Evolutionary conservation across 805 yeast genomes (phyloP).

Genomic region (Saccharomycopsis sp.): DNA sequence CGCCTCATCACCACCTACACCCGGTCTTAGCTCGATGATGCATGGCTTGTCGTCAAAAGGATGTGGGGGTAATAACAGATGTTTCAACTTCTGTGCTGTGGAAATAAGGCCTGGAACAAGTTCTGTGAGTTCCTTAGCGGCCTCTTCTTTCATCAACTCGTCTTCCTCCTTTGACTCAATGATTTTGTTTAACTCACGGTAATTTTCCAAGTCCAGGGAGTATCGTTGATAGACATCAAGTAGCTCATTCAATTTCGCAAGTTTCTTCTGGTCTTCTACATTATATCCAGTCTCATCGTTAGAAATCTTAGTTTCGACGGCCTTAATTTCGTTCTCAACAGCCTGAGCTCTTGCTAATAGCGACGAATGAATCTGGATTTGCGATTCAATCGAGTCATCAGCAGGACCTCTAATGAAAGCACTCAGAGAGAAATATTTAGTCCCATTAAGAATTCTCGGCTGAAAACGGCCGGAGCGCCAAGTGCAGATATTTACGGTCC

Average conservation of each 20-base stretch:
- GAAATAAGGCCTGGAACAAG: conserved; percentile 39
- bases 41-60: conserved; percentile 73
- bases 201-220: conserved; percentile 27
- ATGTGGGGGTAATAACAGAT: conserved; percentile 65
- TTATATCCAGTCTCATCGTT: conserved; percentile 36
- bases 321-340: conserved; percentile 35
- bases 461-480: not conserved
- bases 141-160: conserved; percentile 48
- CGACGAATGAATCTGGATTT: conserved; percentile 42
- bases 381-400: not conserved
- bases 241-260: conserved; percentile 39
- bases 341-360: conserved; percentile 41
- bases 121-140: conserved; percentile 48
- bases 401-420: not conserved
- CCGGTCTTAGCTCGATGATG: conserved; percentile 82
- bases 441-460: not conserved
- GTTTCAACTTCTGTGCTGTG: conserved; percentile 42
- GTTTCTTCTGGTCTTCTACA: conserved; percentile 42
- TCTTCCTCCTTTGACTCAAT: conserved; percentile 37
- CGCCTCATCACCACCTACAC: conserved; percentile 95
- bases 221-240: conserved; percentile 38
- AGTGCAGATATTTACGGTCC: not conserved
- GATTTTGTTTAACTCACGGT: conserved; percentile 31
- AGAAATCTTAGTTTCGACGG: conserved; percentile 37
- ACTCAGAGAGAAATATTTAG: not conserved